Evolutionary conservation across 2,329 filamentous ascomycete genomes (phyloP).

Genomic region (Apiospora kogelbergensis): DNA sequence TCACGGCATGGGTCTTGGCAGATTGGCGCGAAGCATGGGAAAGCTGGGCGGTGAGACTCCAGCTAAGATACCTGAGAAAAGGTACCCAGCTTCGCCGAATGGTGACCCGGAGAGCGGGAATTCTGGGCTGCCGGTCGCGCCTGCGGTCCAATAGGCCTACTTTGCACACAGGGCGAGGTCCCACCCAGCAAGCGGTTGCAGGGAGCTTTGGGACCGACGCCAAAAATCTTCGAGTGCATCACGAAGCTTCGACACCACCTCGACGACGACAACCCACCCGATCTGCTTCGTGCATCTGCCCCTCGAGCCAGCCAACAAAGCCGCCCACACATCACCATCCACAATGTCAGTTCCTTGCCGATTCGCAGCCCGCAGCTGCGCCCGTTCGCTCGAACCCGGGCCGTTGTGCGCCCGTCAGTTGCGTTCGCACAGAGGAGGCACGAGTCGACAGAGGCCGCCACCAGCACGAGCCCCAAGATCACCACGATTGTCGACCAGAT

Average conservation of each 20-base stretch:
- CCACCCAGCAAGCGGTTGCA: constrained; percentile 4
- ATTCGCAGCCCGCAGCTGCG: constrained; percentile 64
- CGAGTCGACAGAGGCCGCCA: constrained; percentile 77
- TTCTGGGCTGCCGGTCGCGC: constrained; percentile 10
- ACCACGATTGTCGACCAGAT: constrained; percentile 95
- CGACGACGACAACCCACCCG: constrained; percentile 14
- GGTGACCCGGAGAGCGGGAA: constrained; percentile 8
- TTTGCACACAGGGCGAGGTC: not conserved
- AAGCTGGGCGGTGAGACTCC: constrained; percentile 29
- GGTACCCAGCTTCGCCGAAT: not conserved
- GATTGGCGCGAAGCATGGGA: constrained; percentile 13
- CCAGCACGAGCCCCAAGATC: constrained; percentile 83
- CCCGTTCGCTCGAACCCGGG: constrained; percentile 57
- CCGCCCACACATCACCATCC: constrained; percentile 25
- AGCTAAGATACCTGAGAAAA: not conserved
- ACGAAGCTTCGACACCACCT: constrained; percentile 18
- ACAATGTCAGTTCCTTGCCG: constrained; percentile 64
- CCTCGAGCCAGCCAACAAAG: constrained; percentile 18
- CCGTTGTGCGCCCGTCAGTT: constrained; percentile 45
- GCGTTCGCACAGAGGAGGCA: constrained; percentile 66
- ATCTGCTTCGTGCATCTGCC: not conserved
- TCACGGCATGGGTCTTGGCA: not conserved
- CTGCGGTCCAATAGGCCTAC: not conserved
- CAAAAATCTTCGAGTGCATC: constrained; percentile 24
- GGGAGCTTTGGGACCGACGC: constrained; percentile 6